These are phyloP conservation scores for Osmanthus fragrans DNA, from an alignment of 257 asterid species.

Conservation along the genomic window DNA sequence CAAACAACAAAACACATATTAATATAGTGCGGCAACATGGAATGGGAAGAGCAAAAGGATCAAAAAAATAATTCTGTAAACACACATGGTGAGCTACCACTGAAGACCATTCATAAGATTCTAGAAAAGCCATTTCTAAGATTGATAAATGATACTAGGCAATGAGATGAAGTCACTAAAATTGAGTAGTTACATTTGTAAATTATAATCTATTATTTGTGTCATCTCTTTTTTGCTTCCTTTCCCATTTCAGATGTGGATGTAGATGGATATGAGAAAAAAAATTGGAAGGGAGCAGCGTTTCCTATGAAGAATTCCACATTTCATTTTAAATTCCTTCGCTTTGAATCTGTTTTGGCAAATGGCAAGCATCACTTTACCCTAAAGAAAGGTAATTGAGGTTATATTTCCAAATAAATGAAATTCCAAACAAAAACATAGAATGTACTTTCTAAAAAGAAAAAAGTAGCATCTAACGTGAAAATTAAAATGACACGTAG, in stretches of 20 bases:
- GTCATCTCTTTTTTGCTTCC: neutral
- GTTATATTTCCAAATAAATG: neutral
- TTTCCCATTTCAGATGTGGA: neutral
- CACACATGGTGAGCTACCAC: neutral
- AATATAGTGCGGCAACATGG: neutral
- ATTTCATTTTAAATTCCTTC: neutral
- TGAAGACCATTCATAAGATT: neutral
- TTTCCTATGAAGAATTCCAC: neutral
- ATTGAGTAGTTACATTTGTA: neutral
- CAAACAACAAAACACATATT: conserved; percentile 24
- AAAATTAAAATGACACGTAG: no score
- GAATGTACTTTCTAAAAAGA: neutral
- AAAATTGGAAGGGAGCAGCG: neutral
- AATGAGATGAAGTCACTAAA: neutral
- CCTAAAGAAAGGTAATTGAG: neutral
- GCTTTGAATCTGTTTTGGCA: neutral
- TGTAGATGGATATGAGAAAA: neutral
- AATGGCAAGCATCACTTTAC: neutral
- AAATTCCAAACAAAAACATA: neutral
- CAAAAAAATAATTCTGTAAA: neutral
- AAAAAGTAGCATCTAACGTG: neutral
- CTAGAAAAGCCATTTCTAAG: neutral
- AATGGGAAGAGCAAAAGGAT: neutral
- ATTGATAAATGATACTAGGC: conserved; percentile 1
- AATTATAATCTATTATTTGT: neutral